Percentiles rank a stretch among this genome's conserved stretches.
phyloP scores from a whole-genome alignment of 345 rosid species.

The Brassica rapa region DNA sequence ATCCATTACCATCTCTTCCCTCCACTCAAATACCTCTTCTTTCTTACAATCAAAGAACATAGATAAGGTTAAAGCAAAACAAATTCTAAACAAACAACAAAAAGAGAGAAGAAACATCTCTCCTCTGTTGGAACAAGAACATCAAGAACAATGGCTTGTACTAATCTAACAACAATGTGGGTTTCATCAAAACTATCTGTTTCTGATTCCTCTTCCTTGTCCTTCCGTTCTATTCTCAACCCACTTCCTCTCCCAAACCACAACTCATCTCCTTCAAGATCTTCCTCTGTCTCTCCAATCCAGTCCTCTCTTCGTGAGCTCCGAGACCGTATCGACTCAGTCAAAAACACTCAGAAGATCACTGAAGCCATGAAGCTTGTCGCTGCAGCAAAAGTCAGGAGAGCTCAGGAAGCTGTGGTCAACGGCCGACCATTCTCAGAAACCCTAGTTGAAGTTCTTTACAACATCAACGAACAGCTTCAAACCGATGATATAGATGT shows the following conservation, averaged over 20 bases:
- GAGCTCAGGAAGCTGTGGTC: slow-evolving; percentile 97
- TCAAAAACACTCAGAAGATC: slow-evolving; percentile 94
- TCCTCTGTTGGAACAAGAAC: slow-evolving; percentile 1
- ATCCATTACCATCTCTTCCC: slow-evolving; percentile 57
- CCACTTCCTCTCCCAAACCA: slow-evolving; percentile 59
- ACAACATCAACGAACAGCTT: slow-evolving; percentile 94
- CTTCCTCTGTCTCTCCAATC: slow-evolving; percentile 55
- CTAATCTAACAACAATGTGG: slow-evolving; percentile 84
- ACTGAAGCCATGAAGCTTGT: slow-evolving; percentile 99
- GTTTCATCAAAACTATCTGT: slow-evolving; percentile 74
- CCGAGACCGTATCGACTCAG: slow-evolving; percentile 72
- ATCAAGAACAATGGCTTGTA: slow-evolving; percentile 60
- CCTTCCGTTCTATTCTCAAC: slow-evolving; percentile 64
- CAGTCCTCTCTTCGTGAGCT: slow-evolving; percentile 87
- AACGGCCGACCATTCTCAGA: slow-evolving; percentile 90
- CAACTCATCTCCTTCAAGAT: slow-evolving; percentile 48
- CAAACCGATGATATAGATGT: slow-evolving; percentile 80
- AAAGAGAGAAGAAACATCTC: not conserved
- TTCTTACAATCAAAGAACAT: slow-evolving; percentile 32
- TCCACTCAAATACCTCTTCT: slow-evolving; percentile 33
- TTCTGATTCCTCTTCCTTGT: slow-evolving; percentile 71
- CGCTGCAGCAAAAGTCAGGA: slow-evolving; percentile 93
- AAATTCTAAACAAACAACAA: not conserved
- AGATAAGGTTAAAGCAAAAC: slow-evolving; percentile 46
- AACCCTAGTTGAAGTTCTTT: slow-evolving; percentile 86